Conservation (phyloP, 495 filamentous ascomycete genomes). For the Hypoxylon perforatum region DNA sequence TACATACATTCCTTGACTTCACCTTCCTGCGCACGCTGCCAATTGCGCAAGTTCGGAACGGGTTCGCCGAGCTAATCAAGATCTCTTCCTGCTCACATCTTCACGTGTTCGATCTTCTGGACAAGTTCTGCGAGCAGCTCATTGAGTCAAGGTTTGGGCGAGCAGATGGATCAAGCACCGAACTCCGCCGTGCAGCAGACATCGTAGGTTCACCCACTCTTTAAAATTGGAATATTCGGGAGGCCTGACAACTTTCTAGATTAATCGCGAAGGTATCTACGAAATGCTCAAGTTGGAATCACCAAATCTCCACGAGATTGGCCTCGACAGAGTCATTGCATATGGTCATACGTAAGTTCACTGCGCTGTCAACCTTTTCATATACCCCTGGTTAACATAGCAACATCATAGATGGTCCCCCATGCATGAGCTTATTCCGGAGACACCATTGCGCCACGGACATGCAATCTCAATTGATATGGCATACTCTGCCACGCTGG, state of each 20-base stretch:
- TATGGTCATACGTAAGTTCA: slow-evolving; percentile 70
- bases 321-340: slow-evolving; percentile 72
- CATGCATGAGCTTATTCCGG: slow-evolving; percentile 69
- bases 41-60: slow-evolving; percentile 69
- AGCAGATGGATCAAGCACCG: slow-evolving; percentile 55
- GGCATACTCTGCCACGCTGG: slow-evolving; percentile 72
- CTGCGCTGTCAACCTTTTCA: not conserved
- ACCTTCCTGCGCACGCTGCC: slow-evolving; percentile 70
- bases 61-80: slow-evolving; percentile 75
- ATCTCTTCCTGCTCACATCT: slow-evolving; percentile 72
- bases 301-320: slow-evolving; percentile 72
- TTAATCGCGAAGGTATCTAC: slow-evolving; percentile 67
- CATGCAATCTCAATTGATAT: slow-evolving; percentile 76
- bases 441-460: slow-evolving; percentile 70
- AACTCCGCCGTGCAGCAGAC: slow-evolving; percentile 66
- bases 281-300: slow-evolving; percentile 74
- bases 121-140: slow-evolving; percentile 69
- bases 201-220: slow-evolving; percentile 20
- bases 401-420: slow-evolving; percentile 64
- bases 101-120: slow-evolving; percentile 67
- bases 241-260: slow-evolving; percentile 43
- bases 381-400: not conserved
- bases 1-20: slow-evolving; percentile 74
- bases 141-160: slow-evolving; percentile 68
- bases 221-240: not conserved